phyloP scores from a whole-genome alignment of 176 grass and related monocot species.

The Puccinellia tenuiflora region DNA sequence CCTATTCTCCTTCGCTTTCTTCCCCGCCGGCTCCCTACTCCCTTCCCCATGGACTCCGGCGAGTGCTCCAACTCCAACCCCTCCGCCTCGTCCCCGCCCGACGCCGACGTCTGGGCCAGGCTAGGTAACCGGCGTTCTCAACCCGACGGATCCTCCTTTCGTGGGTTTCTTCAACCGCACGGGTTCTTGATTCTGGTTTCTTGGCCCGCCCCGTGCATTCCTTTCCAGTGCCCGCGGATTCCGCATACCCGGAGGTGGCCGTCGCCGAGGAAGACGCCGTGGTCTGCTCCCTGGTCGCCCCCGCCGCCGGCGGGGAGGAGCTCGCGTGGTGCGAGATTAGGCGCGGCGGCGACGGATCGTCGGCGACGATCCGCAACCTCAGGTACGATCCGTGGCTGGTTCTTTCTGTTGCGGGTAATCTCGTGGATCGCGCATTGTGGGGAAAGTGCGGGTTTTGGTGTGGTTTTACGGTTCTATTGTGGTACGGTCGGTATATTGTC shows the following conservation, averaged over 20 bases:
- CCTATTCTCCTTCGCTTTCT: not conserved
- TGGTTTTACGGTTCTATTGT: not conserved
- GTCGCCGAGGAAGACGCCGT: conserved; percentile 43
- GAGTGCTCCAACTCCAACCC: conserved; percentile 51
- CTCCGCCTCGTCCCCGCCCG: not conserved
- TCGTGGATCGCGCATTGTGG: not conserved
- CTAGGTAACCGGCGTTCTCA: conserved; percentile 40
- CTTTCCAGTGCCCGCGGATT: conserved; percentile 55
- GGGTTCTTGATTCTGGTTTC: conserved; percentile 30
- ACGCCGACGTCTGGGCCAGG: conserved; percentile 47
- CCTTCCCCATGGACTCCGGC: conserved; percentile 52
- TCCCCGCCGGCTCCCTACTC: not conserved
- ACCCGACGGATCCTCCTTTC: not conserved
- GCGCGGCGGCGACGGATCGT: conserved; percentile 27
- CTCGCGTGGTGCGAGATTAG: conserved; percentile 76
- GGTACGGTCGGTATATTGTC: not conserved
- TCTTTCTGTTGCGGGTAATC: not conserved
- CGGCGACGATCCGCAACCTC: conserved; percentile 53
- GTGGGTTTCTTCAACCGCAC: conserved; percentile 16
- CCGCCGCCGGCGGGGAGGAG: conserved; percentile 33
- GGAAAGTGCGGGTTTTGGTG: not conserved
- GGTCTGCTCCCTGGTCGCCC: conserved; percentile 45
- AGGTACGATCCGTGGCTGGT: conserved; percentile 23
- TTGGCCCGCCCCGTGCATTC: not conserved
- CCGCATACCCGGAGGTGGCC: conserved; percentile 40